Base-by-base conservation (phyloP, 768 basidiomycete species). In the Podaxis sp. region DNA sequence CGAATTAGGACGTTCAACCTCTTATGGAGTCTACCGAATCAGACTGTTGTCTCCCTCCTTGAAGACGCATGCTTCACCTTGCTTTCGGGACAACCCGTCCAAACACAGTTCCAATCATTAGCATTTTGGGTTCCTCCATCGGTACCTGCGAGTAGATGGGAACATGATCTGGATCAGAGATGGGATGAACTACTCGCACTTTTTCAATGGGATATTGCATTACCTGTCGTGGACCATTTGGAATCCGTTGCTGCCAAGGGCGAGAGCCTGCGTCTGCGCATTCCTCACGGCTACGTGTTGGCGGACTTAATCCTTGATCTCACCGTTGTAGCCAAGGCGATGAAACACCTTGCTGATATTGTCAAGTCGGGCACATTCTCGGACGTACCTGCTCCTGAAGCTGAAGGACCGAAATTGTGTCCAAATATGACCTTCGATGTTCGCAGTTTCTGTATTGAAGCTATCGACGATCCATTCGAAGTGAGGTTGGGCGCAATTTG, bases 391-490 rank as follows among this genome's bases (percentile, higher is more conserved):
- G 71, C 71, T 14, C 95, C 95, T 1, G 77, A 76, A 38, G 77
- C 87, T 0, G 93, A 96, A 71, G 79, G 76, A 2, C 84, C 94
- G 0, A 97, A 93, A 72, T 65, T 69, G 0, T 73, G 94, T 2
- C 93, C 93, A 0, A 77, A 79, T 57, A 68, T 95, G 48, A 73
- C 75, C 0, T 68, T 96, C 48, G 75, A 70, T 9, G 71, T 95
- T 53, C 77, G 79, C n/a, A 78, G 78, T 47, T 67, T 96, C 36
- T 85, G 84, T 51, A 67, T 92, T 7, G 94, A 97, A 71, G 87
- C 87, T 25, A 84, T 86, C 23, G 95, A 98, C 70, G 91, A 94
- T 66, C 83, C 87, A 1, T 85, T 97, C 59, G 95, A 98, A 72
- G 81, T 83, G 14, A 83, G 79, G 61, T 73, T 97, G 18, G 89